Conservation (phyloP, 345 rosid species). For the Dovyalis caffra region DNA sequence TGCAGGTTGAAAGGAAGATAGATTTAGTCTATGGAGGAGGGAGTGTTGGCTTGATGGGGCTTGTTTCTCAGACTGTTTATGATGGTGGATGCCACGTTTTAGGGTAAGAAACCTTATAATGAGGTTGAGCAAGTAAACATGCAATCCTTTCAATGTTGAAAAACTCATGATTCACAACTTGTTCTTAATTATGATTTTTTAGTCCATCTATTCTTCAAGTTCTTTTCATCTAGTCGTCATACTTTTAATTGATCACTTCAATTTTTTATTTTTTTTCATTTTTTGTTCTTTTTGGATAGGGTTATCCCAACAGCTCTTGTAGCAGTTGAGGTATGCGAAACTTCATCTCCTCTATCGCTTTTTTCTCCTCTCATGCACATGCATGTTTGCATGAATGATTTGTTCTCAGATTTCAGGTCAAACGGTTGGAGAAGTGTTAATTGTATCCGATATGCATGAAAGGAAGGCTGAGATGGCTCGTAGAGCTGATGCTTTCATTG, state of each 20-base stretch:
- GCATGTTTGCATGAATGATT: not conserved
- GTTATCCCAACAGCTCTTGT: constrained; percentile 42
- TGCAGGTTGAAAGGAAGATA: constrained; percentile 38
- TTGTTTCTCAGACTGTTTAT: constrained; percentile 35
- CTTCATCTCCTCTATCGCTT: not conserved
- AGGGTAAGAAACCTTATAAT: constrained; percentile 26
- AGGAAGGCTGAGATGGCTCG: constrained; percentile 45
- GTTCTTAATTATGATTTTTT: too few species aligned
- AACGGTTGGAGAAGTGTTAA: constrained; percentile 34
- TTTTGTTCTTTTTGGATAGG: constrained; percentile 9
- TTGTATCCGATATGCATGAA: constrained; percentile 45
- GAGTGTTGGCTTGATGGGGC: constrained; percentile 40
- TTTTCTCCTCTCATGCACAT: not conserved
- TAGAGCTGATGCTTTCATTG: constrained; percentile 41
- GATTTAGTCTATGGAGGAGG: constrained; percentile 48
- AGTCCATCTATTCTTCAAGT: too few species aligned
- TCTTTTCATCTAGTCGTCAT: not conserved
- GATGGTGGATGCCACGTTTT: constrained; percentile 41
- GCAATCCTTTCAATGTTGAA: too few species aligned
- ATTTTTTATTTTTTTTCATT: not conserved
- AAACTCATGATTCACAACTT: too few species aligned
- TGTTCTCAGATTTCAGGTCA: constrained; percentile 33
- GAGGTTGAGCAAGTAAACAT: too few species aligned
- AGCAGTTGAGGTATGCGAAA: constrained; percentile 28
- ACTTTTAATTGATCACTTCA: not conserved